phyloP scores from a whole-genome alignment of 2,329 filamentous ascomycete genomes.

The Huntiella moniliformis region DNA sequence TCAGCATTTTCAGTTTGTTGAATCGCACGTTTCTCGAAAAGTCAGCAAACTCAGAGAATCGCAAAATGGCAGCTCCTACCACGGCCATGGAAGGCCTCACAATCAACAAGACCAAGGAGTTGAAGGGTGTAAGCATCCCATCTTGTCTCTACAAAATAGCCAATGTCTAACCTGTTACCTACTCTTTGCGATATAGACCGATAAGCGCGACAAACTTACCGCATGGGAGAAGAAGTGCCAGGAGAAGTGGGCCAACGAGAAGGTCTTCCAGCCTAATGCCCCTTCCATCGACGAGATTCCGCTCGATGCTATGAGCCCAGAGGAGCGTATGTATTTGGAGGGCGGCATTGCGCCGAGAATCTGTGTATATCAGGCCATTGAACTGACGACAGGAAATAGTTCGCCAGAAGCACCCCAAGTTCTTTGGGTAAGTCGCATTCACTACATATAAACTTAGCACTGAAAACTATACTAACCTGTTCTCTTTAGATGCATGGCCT shows the following conservation, averaged over 20 bases:
- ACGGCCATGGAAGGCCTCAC: constrained; percentile 32
- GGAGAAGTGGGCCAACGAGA: constrained; percentile 45
- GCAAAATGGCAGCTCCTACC: constrained; percentile 11
- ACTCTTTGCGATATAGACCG: constrained; percentile 35
- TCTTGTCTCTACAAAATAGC: no score
- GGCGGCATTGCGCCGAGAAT: not conserved
- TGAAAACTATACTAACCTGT: not conserved
- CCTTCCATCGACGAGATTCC: constrained; percentile 63
- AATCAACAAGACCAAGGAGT: constrained; percentile 41
- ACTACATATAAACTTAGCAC: constrained; percentile 16
- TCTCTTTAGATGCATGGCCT: constrained; percentile 20
- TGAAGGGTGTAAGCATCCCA: constrained; percentile 31
- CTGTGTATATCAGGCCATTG: not conserved
- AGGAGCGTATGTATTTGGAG: constrained; percentile 27
- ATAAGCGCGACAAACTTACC: constrained; percentile 70
- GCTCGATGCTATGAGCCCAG: constrained; percentile 51
- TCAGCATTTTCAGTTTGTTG: not conserved
- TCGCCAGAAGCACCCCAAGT: constrained; percentile 70
- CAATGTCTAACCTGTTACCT: not conserved
- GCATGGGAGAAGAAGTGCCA: constrained; percentile 72
- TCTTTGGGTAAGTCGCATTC: constrained; percentile 54
- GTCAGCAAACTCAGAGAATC: not conserved
- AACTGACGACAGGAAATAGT: constrained; percentile 19
- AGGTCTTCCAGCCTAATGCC: constrained; percentile 71
- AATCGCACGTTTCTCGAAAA: not conserved